Conservation (phyloP, 1,139 yeast species). For the Tardiomyces blankii region DNA sequence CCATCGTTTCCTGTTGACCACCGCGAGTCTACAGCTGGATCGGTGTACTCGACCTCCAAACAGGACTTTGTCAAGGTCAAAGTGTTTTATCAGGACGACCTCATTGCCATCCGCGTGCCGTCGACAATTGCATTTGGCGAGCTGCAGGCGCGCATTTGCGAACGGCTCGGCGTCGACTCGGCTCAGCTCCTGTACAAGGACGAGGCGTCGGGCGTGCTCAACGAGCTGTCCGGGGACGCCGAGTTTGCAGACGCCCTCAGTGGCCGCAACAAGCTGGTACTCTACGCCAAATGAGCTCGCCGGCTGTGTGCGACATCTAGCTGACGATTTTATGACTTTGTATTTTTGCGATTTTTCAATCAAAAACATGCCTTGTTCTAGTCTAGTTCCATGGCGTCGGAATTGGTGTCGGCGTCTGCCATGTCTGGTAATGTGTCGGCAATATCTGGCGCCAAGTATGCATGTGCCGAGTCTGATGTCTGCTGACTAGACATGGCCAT, state of each 20-base stretch:
- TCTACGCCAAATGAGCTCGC: slow-evolving; percentile 18
- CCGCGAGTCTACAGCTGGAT: neutral
- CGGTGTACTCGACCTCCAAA: slow-evolving; percentile 7
- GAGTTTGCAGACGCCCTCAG: slow-evolving; percentile 22
- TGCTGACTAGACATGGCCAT: no score
- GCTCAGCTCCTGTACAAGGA: slow-evolving; percentile 21
- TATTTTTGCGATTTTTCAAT: neutral
- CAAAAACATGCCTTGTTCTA: neutral
- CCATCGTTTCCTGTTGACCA: neutral
- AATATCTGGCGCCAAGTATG: no score
- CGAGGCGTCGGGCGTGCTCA: slow-evolving; percentile 17
- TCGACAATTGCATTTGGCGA: slow-evolving; percentile 48
- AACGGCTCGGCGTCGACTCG: slow-evolving; percentile 39
- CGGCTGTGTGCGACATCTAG: neutral
- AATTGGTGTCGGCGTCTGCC: neutral
- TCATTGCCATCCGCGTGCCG: slow-evolving; percentile 76
- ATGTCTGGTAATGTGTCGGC: no score
- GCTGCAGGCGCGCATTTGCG: slow-evolving; percentile 50
- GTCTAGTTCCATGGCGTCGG: slow-evolving; percentile 5
- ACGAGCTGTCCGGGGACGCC: slow-evolving; percentile 19
- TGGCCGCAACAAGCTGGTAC: slow-evolving; percentile 24
- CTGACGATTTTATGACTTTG: neutral
- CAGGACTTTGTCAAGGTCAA: slow-evolving; percentile 51
- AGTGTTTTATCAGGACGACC: slow-evolving; percentile 81
- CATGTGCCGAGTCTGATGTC: no score